Base-by-base conservation (phyloP, 2,329 filamentous ascomycete genomes). In the Penicillium verrucosum region DNA sequence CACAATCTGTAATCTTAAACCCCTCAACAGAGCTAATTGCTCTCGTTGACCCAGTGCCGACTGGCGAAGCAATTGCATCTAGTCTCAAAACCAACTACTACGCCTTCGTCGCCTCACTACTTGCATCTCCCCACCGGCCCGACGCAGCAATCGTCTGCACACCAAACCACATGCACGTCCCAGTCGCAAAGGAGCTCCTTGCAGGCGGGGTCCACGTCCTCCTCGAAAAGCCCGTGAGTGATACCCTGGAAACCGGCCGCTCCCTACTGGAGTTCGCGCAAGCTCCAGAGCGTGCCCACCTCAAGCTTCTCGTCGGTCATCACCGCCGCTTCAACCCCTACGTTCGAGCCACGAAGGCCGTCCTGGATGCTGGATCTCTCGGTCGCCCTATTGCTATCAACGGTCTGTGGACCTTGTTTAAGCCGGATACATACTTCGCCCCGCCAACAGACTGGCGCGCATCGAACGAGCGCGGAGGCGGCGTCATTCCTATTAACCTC, bases 321-420 rank as follows among this genome's bases (percentile, higher is more conserved):
- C 83, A 86, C 64, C 76, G 83, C 10, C 77, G 83, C 3, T 86
- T 86, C 71, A 85, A 86, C 62, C 79, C 79, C 0, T 84, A 82
- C 65, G 76, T 84, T 5, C 68, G 76, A 6, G 74, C 79, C 2
- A 75, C 82, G 0, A 84, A 84, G 59, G 60, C 75, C 14, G 69
- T 76, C 0, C 60, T 85, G 1, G 61, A 68, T 0, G 65, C 72
- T 0, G 71, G 73, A 0, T 68, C 67, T 0, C 72, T 85, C 0
- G 83, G 83, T 0, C 63, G 60, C 0, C 59, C 81, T 2, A 75
- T 84, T 11, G 83, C 83, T 1, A 67, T 86, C 4, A 82, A 79
- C 49, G 82, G 82, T 0, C 71, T 83, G 0, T 86, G 83, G 83
- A 75, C 79, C 0, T 65, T 79, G 0, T 77, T 72, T 57, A 86